Evolutionary conservation across 2,329 filamentous ascomycete species (phyloP).

Genomic region (Paraphaeosphaeria minitans): DNA sequence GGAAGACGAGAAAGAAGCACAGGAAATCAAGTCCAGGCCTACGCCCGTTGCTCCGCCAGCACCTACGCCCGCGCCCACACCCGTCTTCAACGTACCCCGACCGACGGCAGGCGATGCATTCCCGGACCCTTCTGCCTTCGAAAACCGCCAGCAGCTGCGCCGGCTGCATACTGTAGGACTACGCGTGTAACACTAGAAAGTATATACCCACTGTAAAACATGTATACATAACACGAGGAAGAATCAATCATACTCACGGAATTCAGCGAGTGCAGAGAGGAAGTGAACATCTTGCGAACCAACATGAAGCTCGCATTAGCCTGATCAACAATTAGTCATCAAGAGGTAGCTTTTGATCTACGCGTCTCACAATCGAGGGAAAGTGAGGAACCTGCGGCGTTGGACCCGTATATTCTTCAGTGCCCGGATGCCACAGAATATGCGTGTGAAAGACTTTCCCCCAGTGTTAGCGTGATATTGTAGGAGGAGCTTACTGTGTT

Average conservation of each 20-base stretch:
- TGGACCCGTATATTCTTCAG: too few species aligned
- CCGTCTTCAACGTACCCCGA: constrained; percentile 25
- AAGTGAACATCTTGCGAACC: too few species aligned
- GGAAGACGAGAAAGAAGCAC: not conserved
- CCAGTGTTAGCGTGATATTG: too few species aligned
- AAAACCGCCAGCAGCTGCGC: constrained; percentile 26
- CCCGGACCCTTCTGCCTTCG: constrained; percentile 23
- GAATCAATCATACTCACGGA: not conserved
- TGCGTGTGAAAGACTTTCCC: too few species aligned
- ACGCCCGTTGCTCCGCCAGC: not conserved
- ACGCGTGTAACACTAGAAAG: constrained; percentile 1
- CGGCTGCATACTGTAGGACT: constrained; percentile 36
- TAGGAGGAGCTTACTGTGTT: too few species aligned
- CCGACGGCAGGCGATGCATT: constrained; percentile 34
- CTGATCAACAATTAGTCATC: too few species aligned
- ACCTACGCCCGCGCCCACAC: constrained; percentile 15
- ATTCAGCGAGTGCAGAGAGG: too few species aligned
- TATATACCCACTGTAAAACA: constrained; percentile 1
- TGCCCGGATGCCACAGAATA: too few species aligned
- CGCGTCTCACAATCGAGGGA: too few species aligned
- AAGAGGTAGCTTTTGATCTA: too few species aligned
- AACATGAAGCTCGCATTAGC: too few species aligned
- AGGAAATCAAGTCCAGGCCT: not conserved
- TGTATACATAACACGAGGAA: not conserved
- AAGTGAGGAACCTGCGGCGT: too few species aligned